phyloP scores from a whole-genome alignment of 805 yeast genomes.

The Saccharomyces eubayanus region DNA sequence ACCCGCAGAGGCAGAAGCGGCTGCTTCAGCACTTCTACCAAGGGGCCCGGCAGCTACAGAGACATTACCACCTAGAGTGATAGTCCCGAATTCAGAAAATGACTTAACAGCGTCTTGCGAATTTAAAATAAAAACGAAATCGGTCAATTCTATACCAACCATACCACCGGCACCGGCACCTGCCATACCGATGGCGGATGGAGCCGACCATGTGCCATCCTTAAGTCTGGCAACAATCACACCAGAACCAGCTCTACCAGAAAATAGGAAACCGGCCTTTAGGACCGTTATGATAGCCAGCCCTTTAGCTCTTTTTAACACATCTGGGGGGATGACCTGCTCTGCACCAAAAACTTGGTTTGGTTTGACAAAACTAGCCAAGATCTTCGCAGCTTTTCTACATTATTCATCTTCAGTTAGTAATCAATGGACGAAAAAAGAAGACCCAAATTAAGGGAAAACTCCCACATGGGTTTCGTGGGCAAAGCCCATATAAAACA shows the following conservation, averaged over 20 bases:
- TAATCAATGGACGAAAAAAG: neutral
- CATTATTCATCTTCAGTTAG: conserved; percentile 2
- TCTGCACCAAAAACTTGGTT: conserved; percentile 89
- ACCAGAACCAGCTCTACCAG: conserved; percentile 97
- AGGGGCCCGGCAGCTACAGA: conserved; percentile 96
- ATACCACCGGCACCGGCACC: conserved; percentile 99
- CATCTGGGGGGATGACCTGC: conserved; percentile 79
- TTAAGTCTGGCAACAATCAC: conserved; percentile 88
- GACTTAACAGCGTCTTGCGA: conserved; percentile 83
- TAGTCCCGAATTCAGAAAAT: conserved; percentile 88
- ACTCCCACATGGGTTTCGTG: neutral
- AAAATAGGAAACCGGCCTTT: conserved; percentile 91
- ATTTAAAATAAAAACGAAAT: conserved; percentile 88
- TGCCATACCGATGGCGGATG: conserved; percentile 89
- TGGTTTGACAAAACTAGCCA: conserved; percentile 86
- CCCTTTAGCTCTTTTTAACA: conserved; percentile 85
- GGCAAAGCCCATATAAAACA: conserved; percentile 28
- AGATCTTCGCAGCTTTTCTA: conserved; percentile 87
- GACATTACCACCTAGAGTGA: conserved; percentile 89
- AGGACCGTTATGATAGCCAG: conserved; percentile 87
- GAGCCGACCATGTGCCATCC: conserved; percentile 96
- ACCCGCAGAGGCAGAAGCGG: conserved; percentile 84
- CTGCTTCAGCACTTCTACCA: conserved; percentile 96
- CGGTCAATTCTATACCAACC: conserved; percentile 92
- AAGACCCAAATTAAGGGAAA: neutral